phyloP scores from a whole-genome alignment of 148 eudicot genomes.

The Rhododendron ovatum region DNA sequence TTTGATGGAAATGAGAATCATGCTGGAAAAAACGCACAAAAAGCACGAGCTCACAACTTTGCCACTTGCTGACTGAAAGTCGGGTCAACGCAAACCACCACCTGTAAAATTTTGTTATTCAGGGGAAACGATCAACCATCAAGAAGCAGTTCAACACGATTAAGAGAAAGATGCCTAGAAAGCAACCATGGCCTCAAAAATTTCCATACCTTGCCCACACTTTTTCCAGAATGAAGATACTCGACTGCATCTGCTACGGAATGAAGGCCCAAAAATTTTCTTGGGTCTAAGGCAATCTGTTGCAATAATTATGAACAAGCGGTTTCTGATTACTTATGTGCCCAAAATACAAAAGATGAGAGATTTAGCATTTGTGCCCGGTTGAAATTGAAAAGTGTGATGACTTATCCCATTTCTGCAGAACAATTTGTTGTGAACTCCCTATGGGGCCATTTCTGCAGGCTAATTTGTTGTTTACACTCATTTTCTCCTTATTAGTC shows the following conservation, averaged over 20 bases:
- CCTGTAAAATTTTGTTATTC: conserved; percentile 32
- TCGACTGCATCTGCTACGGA: conserved; percentile 94
- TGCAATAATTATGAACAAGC: conserved; percentile 6
- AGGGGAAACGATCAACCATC: background rate
- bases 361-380: background rate
- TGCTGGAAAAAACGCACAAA: background rate
- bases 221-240: conserved; percentile 89
- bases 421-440: background rate
- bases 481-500: background rate
- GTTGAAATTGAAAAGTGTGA: background rate
- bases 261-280: conserved; percentile 65
- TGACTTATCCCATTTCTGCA: background rate
- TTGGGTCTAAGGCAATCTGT: conserved; percentile 76
- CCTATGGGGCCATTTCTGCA: background rate
- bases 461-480: background rate
- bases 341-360: background rate
- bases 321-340: background rate
- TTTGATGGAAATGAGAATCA: background rate
- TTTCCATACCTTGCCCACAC: conserved; percentile 80
- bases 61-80: conserved; percentile 45
- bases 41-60: conserved; percentile 39
- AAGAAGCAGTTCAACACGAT: conserved; percentile 6
- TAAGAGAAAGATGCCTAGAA: background rate
- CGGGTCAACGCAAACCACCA: conserved; percentile 83
- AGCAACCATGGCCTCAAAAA: background rate